These are phyloP conservation scores for Citrus medica DNA, from an alignment of 345 rosid genomes.

Conservation along the genomic window DNA sequence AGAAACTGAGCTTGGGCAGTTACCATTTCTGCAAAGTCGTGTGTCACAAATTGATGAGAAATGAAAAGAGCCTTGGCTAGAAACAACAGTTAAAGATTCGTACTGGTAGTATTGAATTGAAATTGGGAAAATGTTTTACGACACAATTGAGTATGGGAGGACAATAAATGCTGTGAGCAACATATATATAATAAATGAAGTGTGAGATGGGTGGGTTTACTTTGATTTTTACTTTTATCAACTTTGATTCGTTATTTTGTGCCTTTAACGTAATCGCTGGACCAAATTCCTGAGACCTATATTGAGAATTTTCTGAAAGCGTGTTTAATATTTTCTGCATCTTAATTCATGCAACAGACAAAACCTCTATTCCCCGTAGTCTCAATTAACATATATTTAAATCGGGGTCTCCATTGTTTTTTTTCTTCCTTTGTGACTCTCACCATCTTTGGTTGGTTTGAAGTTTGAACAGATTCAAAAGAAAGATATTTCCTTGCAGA, in stretches of 20 bases:
- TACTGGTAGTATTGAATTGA: too few relatives aligned
- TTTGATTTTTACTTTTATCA: background rate
- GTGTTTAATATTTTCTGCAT: background rate
- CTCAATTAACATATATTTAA: background rate
- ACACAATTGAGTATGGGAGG: background rate
- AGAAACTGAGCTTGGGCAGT: slow-evolving; percentile 3
- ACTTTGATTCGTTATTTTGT: background rate
- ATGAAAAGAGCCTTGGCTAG: background rate
- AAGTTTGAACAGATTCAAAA: too few relatives aligned
- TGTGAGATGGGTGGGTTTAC: background rate
- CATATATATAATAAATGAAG: background rate
- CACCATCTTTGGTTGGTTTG: background rate
- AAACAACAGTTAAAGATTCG: background rate
- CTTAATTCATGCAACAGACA: background rate
- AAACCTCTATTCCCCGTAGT: background rate
- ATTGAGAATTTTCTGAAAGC: background rate
- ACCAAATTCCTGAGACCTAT: background rate
- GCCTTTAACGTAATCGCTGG: background rate
- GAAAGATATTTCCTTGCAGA: too few relatives aligned
- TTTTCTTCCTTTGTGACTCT: too few relatives aligned
- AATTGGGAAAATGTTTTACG: background rate
- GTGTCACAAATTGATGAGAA: too few relatives aligned
- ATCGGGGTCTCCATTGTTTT: background rate
- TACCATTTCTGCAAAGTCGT: slow-evolving; percentile 18
- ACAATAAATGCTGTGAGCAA: too few relatives aligned